phyloP scores from a whole-genome alignment of 2,329 filamentous ascomycete species.

The Arthrobotrys conoides region DNA sequence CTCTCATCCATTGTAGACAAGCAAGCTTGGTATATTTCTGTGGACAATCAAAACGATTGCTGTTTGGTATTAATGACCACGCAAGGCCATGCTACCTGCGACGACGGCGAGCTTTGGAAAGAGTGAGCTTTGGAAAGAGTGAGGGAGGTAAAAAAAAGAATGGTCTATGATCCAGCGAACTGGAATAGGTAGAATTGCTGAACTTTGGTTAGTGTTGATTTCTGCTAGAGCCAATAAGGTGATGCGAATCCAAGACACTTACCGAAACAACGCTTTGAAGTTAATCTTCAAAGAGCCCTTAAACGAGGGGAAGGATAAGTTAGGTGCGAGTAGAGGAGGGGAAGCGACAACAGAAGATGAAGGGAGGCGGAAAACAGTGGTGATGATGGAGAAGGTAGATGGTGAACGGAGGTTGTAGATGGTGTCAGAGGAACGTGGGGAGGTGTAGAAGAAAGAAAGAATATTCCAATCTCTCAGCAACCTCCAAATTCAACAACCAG shows the following conservation, averaged over 20 bases:
- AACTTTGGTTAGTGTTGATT: conserved; percentile 15
- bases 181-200: not conserved
- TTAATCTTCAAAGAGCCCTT: not conserved
- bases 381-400: conserved; percentile 1
- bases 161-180: not conserved
- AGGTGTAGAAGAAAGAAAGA: not conserved
- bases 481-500: not conserved
- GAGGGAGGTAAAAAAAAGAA: not conserved
- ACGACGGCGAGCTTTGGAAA: not conserved
- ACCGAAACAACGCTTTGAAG: not conserved
- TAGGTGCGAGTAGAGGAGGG: too few species aligned
- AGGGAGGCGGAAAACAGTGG: not conserved
- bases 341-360: not conserved
- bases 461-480: conserved; percentile 9
- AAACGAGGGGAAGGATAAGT: not conserved
- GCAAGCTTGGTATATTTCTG: not conserved
- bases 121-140: not conserved
- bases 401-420: not conserved
- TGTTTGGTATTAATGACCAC: not conserved
- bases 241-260: conserved; percentile 6
- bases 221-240: conserved; percentile 5
- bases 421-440: not conserved
- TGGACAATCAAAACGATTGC: not conserved
- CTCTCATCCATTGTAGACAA: conserved; percentile 7
- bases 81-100: not conserved